Percentiles rank a stretch among this genome's conserved stretches.
These are phyloP conservation scores for Rhizopogon vinicolor DNA, from an alignment of 768 basidiomycete genomes.

Conservation along the genomic window DNA sequence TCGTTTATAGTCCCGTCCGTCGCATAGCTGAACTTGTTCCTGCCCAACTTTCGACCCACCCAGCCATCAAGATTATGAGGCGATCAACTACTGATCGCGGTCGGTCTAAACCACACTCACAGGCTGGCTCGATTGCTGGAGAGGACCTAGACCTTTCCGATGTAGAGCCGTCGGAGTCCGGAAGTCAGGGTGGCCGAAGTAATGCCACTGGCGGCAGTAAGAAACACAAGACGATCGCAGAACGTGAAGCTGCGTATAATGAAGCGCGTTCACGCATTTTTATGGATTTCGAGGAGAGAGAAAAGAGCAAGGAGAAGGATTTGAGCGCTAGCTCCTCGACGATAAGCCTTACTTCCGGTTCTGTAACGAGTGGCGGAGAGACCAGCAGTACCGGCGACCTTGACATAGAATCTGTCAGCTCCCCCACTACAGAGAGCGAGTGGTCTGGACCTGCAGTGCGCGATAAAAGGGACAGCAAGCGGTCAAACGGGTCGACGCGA, in stretches of 20 bases:
- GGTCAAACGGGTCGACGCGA: slow-evolving; percentile 53
- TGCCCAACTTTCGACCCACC: slow-evolving; percentile 59
- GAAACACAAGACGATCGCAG: slow-evolving; percentile 75
- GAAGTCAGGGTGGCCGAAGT: slow-evolving; percentile 70
- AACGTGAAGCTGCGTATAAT: slow-evolving; percentile 87
- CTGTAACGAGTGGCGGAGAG: slow-evolving; percentile 51
- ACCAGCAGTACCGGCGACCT: slow-evolving; percentile 60
- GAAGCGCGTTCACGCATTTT: slow-evolving; percentile 85
- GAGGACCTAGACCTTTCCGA: slow-evolving; percentile 79
- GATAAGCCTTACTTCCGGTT: slow-evolving; percentile 64
- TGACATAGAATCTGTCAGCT: slow-evolving; percentile 60
- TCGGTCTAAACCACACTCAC: slow-evolving; percentile 58
- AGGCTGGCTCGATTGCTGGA: slow-evolving; percentile 64
- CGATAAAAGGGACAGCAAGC: slow-evolving; percentile 52
- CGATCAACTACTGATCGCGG: slow-evolving; percentile 53
- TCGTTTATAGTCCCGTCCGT: slow-evolving; percentile 52
- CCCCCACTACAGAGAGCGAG: slow-evolving; percentile 78
- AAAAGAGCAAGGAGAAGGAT: slow-evolving; percentile 64
- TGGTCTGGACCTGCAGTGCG: slow-evolving; percentile 60
- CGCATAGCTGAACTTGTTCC: slow-evolving; percentile 77
- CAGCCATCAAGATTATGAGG: slow-evolving; percentile 89
- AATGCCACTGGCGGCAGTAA: slow-evolving; percentile 58
- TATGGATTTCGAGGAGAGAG: slow-evolving; percentile 72
- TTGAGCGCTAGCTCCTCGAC: slow-evolving; percentile 76
- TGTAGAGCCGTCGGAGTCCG: slow-evolving; percentile 73